These are phyloP conservation scores for Huntiella savannae DNA, from an alignment of 2,329 filamentous ascomycete genomes.

Conservation along the genomic window DNA sequence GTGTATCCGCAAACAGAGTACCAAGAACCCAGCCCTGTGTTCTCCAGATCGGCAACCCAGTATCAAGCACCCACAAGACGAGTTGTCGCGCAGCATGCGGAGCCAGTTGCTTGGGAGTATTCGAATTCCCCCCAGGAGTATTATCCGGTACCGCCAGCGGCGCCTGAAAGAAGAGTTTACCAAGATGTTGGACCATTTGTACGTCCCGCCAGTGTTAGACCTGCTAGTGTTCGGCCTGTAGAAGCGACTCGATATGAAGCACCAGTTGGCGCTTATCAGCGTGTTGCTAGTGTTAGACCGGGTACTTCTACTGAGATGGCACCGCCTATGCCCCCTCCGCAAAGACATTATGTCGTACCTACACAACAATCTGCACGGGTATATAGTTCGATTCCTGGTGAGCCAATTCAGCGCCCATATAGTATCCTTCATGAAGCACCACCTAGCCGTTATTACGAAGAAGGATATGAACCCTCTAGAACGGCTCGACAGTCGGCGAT, in stretches of 20 bases:
- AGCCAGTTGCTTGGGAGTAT: conserved; percentile 23
- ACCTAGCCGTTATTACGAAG: conserved; percentile 27
- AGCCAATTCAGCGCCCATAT: conserved; percentile 20
- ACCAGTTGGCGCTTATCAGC: conserved; percentile 22
- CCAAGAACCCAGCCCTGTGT: conserved; percentile 31
- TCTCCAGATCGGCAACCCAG: conserved; percentile 29
- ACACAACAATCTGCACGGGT: conserved; percentile 17
- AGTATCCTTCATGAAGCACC: conserved; percentile 21
- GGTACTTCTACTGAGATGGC: conserved; percentile 14
- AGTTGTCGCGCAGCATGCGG: conserved; percentile 39
- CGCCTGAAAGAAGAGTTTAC: conserved; percentile 24
- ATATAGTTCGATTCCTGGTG: conserved; percentile 18
- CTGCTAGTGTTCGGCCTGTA: conserved; percentile 12
- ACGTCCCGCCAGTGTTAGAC: not conserved
- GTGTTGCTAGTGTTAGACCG: conserved; percentile 25
- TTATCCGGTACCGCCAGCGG: conserved; percentile 25
- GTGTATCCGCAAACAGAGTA: conserved; percentile 21
- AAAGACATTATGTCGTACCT: conserved; percentile 16
- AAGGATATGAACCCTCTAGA: conserved; percentile 12
- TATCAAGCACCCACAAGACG: conserved; percentile 29
- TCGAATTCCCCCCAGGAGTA: conserved; percentile 24
- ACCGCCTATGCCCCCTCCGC: conserved; percentile 4
- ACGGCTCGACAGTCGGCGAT: not conserved
- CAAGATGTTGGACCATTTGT: conserved; percentile 34
- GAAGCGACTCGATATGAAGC: conserved; percentile 26